phyloP scores from a whole-genome alignment of 495 filamentous ascomycete genomes.

The Glonium stellatum region DNA sequence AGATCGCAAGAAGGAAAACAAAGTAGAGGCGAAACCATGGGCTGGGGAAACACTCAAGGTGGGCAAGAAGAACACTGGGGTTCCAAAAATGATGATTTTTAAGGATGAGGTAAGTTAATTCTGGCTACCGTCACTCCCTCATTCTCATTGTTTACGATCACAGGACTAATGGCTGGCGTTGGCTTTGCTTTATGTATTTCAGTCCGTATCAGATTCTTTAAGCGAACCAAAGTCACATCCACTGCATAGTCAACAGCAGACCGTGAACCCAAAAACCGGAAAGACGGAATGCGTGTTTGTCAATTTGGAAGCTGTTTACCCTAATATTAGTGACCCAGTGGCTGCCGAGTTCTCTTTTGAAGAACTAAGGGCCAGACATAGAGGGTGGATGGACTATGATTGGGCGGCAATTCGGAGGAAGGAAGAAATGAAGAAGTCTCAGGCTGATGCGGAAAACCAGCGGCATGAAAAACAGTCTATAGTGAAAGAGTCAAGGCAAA shows the following conservation, averaged over 20 bases:
- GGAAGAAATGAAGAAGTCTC: neutral
- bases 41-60: slow-evolving; percentile 83
- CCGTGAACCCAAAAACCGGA: slow-evolving; percentile 68
- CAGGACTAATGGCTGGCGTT: slow-evolving; percentile 87
- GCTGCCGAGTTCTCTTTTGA: slow-evolving; percentile 78
- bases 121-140: slow-evolving; percentile 29
- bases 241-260: slow-evolving; percentile 57
- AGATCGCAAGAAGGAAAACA: slow-evolving; percentile 92
- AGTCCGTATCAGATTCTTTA: slow-evolving; percentile 40
- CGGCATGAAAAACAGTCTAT: neutral
- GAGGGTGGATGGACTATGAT: slow-evolving; percentile 67
- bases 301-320: slow-evolving; percentile 77
- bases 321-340: slow-evolving; percentile 57
- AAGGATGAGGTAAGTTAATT: slow-evolving; percentile 81
- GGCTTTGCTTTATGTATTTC: slow-evolving; percentile 55
- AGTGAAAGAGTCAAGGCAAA: neutral
- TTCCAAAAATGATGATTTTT: slow-evolving; percentile 83
- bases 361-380: slow-evolving; percentile 71
- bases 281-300: slow-evolving; percentile 80
- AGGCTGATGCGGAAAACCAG: neutral
- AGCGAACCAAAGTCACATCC: slow-evolving; percentile 35
- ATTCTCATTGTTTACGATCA: slow-evolving; percentile 78
- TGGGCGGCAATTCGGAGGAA: slow-evolving; percentile 44
- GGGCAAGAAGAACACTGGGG: slow-evolving; percentile 66
- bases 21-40: slow-evolving; percentile 81